These are phyloP conservation scores for Cryptococcus amylolentus DNA, from an alignment of 1,284 basidiomycete genomes.

Conservation along the genomic window DNA sequence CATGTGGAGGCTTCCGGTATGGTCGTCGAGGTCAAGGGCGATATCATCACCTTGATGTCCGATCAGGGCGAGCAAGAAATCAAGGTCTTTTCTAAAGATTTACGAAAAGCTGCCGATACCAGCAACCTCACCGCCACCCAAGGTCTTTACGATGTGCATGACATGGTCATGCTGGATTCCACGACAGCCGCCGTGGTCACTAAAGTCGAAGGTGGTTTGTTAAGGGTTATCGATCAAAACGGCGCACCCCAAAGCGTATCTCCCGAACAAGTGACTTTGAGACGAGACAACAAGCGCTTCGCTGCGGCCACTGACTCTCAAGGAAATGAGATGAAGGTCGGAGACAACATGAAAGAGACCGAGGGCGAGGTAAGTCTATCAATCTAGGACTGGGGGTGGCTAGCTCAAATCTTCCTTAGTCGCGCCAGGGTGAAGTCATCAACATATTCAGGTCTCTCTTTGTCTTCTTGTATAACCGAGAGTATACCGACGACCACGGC, in stretches of 20 bases:
- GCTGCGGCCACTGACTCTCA: slow-evolving; percentile 88
- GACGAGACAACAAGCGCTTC: slow-evolving; percentile 68
- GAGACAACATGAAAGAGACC: slow-evolving; percentile 91
- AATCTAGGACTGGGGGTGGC: not conserved
- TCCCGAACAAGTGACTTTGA: slow-evolving; percentile 91
- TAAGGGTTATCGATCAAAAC: slow-evolving; percentile 93
- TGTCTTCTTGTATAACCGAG: slow-evolving; percentile 91
- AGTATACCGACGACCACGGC: slow-evolving; percentile 84
- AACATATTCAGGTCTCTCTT: slow-evolving; percentile 94
- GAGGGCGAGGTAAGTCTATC: slow-evolving; percentile 70
- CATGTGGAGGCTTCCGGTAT: slow-evolving; percentile 94
- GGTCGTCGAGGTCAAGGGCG: slow-evolving; percentile 85
- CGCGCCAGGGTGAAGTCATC: slow-evolving; percentile 86
- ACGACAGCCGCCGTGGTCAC: slow-evolving; percentile 96
- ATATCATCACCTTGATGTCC: slow-evolving; percentile 93
- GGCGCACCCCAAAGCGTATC: slow-evolving; percentile 84
- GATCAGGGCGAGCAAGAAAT: slow-evolving; percentile 96
- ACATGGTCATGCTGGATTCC: slow-evolving; percentile 90
- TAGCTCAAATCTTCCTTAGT: slow-evolving; percentile 49
- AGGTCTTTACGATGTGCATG: slow-evolving; percentile 92
- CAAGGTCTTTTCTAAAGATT: slow-evolving; percentile 94
- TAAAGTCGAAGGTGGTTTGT: slow-evolving; percentile 92
- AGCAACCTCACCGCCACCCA: slow-evolving; percentile 83
- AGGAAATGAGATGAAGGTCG: slow-evolving; percentile 65
- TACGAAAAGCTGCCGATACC: slow-evolving; percentile 95